Evolutionary conservation across 2,329 filamentous ascomycete species (phyloP), one percentile per base, ranked within the genome.

Genomic region (Cladosporium sp.): DNA sequence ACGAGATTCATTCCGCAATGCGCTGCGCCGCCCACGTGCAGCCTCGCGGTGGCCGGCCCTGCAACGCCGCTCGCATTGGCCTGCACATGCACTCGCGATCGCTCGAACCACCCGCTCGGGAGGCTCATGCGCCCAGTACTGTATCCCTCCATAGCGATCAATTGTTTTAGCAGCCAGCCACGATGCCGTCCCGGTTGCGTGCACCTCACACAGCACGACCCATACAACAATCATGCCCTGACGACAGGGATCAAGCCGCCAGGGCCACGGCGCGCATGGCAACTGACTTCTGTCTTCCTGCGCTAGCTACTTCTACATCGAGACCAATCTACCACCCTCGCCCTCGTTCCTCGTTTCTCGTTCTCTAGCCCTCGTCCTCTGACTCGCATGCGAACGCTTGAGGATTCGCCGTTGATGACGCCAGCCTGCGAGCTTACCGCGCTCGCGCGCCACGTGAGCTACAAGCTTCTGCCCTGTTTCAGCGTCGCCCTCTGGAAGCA

Each of bases 341-440:
- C n/a, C n/a, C n/a, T n/a, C n/a, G n/a, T n/a, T n/a, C n/a, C n/a
- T n/a, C n/a, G n/a, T n/a, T n/a, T n/a, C n/a, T n/a, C n/a, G n/a
- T n/a, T n/a, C n/a, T n/a, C n/a, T n/a, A 50, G 32, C 47, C 47
- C n/a, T 50, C 39, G 19, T 37, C 39, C 52, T 17, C 39, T 55
- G 52, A 55, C 52, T 55, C 52, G 52, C 3, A 25, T 36, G n/a
- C 17, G 5, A 12, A 24, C 37, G 40, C n/a, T 19, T 55, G 39
- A 55, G 52, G 40, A 45, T 55, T 55, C 39, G 20, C 52, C 40
- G 52, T 55, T 55, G 40, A 47, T 55, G 52, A 55, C 52, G 52
- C 52, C 40, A 55, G 32, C 52, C 12, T 52, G 49, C 22, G 34
- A 20, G 49, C 49, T 35, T 40, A 37, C 49, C 34, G 17, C 34